Percentiles rank a stretch among this genome's conserved stretches.
phyloP scores from a whole-genome alignment of 495 filamentous ascomycete species.

The Penicillium cinerascens region DNA sequence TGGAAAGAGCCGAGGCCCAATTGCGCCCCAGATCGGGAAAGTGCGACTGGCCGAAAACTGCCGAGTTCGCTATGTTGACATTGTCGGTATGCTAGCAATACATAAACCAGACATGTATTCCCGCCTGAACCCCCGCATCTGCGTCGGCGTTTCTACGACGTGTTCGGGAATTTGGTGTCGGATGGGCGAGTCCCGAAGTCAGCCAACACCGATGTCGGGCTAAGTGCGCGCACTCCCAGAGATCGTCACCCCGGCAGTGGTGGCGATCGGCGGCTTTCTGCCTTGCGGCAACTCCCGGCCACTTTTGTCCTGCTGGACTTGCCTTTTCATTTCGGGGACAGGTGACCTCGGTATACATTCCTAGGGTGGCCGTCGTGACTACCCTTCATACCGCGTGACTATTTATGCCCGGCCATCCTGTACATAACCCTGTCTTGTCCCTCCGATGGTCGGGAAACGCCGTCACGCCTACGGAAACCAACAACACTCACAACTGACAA shows the following conservation, averaged over 20 bases:
- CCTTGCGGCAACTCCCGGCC: neutral
- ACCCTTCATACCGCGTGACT: neutral
- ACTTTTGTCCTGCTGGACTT: neutral
- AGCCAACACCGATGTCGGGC: constrained; percentile 15
- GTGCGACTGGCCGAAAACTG: constrained; percentile 8
- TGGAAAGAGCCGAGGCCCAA: constrained; percentile 24
- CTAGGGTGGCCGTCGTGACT: neutral
- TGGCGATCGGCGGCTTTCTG: neutral
- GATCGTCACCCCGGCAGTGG: constrained; percentile 1
- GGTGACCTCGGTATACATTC: neutral
- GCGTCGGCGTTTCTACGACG: neutral
- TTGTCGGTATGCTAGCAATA: neutral
- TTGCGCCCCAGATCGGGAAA: neutral
- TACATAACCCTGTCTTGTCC: neutral
- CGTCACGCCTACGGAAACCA: neutral
- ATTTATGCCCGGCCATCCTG: neutral
- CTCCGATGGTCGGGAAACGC: neutral
- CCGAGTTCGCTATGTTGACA: constrained; percentile 1
- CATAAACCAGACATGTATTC: neutral
- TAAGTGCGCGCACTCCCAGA: neutral
- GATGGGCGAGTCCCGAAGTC: constrained; percentile 11
- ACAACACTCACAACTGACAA: neutral
- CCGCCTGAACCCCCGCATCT: neutral
- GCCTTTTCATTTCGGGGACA: neutral
- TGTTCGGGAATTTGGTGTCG: neutral